Evolutionary conservation across 768 basidiomycete species (phyloP).

Genomic region (Sutorius australiensis): DNA sequence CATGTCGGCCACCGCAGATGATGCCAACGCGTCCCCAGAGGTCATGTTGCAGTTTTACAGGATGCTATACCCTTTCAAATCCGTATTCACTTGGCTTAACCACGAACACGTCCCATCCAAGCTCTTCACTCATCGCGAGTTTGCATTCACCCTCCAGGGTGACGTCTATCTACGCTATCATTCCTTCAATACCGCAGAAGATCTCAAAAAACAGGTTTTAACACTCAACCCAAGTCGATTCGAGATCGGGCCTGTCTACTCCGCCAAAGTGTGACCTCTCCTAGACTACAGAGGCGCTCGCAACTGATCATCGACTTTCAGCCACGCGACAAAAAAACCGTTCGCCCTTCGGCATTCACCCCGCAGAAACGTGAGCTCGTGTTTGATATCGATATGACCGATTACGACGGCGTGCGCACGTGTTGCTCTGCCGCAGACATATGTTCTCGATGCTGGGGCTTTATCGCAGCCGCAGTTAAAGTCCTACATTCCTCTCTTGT

Average conservation of each 20-base stretch:
- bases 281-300: background rate
- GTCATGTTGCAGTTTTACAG: slow-evolving; percentile 81
- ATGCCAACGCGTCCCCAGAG: slow-evolving; percentile 44
- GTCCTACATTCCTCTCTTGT: slow-evolving; percentile 77
- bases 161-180: slow-evolving; percentile 96
- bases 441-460: slow-evolving; percentile 91
- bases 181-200: slow-evolving; percentile 80
- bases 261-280: slow-evolving; percentile 61
- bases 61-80: slow-evolving; percentile 91
- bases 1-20: slow-evolving; percentile 15
- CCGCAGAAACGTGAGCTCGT: slow-evolving; percentile 89
- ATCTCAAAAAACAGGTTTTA: slow-evolving; percentile 87
- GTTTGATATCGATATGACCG: slow-evolving; percentile 99
- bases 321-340: slow-evolving; percentile 88
- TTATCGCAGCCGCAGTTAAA: slow-evolving; percentile 88
- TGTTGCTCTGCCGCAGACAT: slow-evolving; percentile 92
- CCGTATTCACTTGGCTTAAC: slow-evolving; percentile 92
- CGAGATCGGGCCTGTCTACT: slow-evolving; percentile 95
- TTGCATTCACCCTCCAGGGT: slow-evolving; percentile 86
- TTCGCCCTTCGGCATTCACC: slow-evolving; percentile 62
- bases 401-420: slow-evolving; percentile 93
- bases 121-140: slow-evolving; percentile 91
- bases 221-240: slow-evolving; percentile 87
- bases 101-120: slow-evolving; percentile 78
- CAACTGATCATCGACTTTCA: slow-evolving; percentile 29